Evolutionary conservation across 1,284 basidiomycete genomes (phyloP).

Genomic region (Malassezia nana): DNA sequence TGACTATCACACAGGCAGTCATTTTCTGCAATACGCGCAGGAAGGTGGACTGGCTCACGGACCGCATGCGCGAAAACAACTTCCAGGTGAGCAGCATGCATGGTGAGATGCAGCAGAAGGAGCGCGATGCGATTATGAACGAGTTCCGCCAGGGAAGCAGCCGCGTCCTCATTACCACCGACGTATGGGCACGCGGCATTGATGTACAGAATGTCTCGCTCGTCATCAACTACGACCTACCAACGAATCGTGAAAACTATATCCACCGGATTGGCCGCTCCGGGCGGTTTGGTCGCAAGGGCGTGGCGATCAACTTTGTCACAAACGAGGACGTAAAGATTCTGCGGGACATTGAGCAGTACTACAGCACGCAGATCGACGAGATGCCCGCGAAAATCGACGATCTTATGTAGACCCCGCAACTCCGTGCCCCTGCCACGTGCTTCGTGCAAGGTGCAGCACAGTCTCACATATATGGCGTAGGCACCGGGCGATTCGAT

Average conservation of each 20-base stretch:
- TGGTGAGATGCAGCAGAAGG: constrained; percentile 97
- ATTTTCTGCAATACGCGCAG: constrained; percentile 98
- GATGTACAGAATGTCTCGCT: constrained; percentile 97
- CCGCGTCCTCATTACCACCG: constrained; percentile 51
- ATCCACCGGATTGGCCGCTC: constrained; percentile 94
- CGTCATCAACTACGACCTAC: constrained; percentile 95
- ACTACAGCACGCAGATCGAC: constrained; percentile 43
- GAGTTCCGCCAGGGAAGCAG: constrained; percentile 84
- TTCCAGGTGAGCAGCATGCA: constrained; percentile 54
- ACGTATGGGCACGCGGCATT: constrained; percentile 97
- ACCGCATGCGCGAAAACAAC: constrained; percentile 76
- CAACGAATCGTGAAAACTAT: constrained; percentile 88
- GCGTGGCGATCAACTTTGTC: constrained; percentile 55
- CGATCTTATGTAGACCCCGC: constrained; percentile 32
- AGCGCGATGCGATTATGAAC: constrained; percentile 95
- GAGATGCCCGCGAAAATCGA: constrained; percentile 49
- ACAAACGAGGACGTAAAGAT: constrained; percentile 59
- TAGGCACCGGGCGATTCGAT: not conserved
- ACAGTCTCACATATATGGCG: not conserved
- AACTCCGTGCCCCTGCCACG: not conserved
- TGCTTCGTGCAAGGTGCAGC: not conserved
- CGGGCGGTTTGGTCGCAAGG: constrained; percentile 87
- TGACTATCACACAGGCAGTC: constrained; percentile 98
- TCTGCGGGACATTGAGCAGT: constrained; percentile 43
- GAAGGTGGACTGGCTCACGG: constrained; percentile 99